These are phyloP conservation scores for Aegilops umbellulata DNA, from an alignment of 176 grass and related monocot species.

Conservation along the genomic window DNA sequence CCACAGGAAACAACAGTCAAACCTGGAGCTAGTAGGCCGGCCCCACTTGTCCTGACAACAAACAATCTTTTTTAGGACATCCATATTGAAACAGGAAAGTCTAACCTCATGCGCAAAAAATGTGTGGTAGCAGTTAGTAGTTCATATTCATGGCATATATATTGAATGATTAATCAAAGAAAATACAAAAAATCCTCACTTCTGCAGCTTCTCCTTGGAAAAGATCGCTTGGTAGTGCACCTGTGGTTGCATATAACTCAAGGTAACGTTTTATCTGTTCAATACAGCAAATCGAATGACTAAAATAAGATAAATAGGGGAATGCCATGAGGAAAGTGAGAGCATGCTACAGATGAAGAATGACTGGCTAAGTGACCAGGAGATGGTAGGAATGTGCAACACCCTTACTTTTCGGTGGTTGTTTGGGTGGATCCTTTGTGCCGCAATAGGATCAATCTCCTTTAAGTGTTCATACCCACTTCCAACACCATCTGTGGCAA, in stretches of 20 bases:
- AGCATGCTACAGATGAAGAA: constrained; percentile 4
- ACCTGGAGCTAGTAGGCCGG: constrained; percentile 54
- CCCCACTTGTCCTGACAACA: constrained; percentile 83
- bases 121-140: background rate
- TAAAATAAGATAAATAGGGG: background rate
- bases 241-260: constrained; percentile 61
- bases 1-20: constrained; percentile 90
- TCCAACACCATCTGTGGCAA: constrained; percentile 38
- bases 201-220: constrained; percentile 70
- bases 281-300: constrained; percentile 20
- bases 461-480: constrained; percentile 52
- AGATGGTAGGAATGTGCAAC: background rate
- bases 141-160: constrained; percentile 1
- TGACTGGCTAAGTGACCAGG: constrained; percentile 4
- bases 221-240: constrained; percentile 74
- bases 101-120: background rate
- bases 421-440: constrained; percentile 84
- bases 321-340: background rate
- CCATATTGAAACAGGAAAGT: background rate
- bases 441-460: constrained; percentile 71
- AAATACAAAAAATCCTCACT: constrained; percentile 38
- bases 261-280: constrained; percentile 75
- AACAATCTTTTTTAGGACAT: constrained; percentile 30
- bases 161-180: background rate
- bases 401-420: constrained; percentile 73